Evolutionary conservation across 1,284 basidiomycete species (phyloP).

Genomic region (Puccinia coronata): DNA sequence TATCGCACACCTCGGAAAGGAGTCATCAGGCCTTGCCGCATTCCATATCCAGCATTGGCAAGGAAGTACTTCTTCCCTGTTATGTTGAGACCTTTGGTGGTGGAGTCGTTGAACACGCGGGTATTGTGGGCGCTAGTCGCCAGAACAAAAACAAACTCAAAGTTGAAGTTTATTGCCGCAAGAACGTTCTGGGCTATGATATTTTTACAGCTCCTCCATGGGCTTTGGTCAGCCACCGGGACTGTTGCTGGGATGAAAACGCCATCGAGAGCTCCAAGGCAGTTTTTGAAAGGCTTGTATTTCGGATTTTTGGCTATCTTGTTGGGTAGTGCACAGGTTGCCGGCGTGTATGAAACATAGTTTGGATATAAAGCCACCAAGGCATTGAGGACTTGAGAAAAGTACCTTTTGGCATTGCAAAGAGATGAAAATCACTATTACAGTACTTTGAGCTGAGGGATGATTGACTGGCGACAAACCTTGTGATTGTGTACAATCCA

Average conservation of each 20-base stretch:
- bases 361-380: neutral
- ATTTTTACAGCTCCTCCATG: neutral
- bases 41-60: no score
- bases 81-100: no score
- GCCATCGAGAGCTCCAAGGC: neutral
- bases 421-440: no score
- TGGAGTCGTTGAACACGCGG: no score
- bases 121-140: no score
- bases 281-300: neutral
- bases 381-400: neutral
- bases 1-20: no score
- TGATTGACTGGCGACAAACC: no score
- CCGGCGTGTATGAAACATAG: neutral
- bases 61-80: no score
- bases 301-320: neutral
- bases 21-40: no score
- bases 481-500: no score
- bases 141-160: constrained; percentile 7
- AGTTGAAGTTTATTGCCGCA: neutral
- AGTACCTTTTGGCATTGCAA: no score
- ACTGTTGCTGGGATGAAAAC: neutral
- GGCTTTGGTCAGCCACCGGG: neutral
- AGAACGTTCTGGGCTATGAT: neutral
- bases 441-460: no score
- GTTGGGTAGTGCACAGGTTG: neutral